These are phyloP conservation scores for Nicotiana attenuata DNA, from an alignment of 257 asterid genomes.

Conservation along the genomic window DNA sequence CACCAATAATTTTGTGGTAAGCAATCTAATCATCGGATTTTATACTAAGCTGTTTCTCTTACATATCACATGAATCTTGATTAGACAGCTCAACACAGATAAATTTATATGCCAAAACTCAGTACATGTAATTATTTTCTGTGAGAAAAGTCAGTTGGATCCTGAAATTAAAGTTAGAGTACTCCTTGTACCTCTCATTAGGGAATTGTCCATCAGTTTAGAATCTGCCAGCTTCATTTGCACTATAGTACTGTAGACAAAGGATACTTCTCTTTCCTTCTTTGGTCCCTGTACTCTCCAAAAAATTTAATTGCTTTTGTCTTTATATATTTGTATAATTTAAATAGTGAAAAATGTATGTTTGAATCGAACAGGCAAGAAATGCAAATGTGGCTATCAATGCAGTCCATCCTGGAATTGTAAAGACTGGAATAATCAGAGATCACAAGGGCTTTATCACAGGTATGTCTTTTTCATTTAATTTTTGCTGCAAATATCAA, in stretches of 20 bases:
- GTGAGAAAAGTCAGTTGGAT: not conserved
- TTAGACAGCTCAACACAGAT: not conserved
- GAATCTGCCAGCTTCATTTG: slow-evolving; percentile 6
- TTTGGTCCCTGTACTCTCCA: not conserved
- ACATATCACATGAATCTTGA: not conserved
- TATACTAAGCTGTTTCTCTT: not conserved
- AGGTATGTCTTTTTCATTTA: slow-evolving; percentile 44
- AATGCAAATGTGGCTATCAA: slow-evolving; percentile 84
- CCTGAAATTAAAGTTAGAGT: not conserved
- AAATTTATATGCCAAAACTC: not conserved
- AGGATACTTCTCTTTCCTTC: not conserved
- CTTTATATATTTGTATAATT: slow-evolving; percentile 6
- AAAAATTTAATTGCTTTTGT: not conserved
- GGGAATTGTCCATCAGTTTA: not conserved
- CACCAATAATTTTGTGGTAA: not conserved
- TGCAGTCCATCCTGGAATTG: slow-evolving; percentile 92
- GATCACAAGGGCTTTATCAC: slow-evolving; percentile 92
- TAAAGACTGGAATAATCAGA: slow-evolving; percentile 87
- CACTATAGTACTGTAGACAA: not conserved
- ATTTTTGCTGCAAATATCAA: not conserved
- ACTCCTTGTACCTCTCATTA: not conserved
- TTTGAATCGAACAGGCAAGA: slow-evolving; percentile 50
- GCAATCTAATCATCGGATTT: not conserved
- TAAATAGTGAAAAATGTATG: not conserved
- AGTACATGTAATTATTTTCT: not conserved